Evolutionary conservation across 306 rosid species (phyloP).

Genomic region (Inga leiocalycina): DNA sequence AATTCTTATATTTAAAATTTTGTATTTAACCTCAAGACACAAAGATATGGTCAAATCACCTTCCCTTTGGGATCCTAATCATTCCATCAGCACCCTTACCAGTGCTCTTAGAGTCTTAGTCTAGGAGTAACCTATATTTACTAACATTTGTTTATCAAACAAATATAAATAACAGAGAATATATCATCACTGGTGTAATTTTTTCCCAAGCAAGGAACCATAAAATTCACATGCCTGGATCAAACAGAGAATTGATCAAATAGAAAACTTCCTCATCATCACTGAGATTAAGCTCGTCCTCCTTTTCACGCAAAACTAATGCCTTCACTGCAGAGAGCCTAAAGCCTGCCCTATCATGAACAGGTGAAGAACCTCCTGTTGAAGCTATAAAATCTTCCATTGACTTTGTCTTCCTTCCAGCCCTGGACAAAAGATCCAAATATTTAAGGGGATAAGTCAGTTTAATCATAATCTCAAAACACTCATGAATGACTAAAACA

Average conservation of each 20-base stretch:
- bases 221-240: constrained; percentile 79
- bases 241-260: constrained; percentile 68
- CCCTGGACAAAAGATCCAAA: constrained; percentile 59
- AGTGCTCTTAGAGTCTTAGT: not conserved
- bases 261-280: constrained; percentile 59
- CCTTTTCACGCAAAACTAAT: constrained; percentile 82
- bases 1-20: too few relatives aligned
- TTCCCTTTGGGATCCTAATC: not conserved
- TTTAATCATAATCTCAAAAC: constrained; percentile 25
- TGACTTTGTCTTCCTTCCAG: constrained; percentile 76
- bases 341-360: constrained; percentile 73
- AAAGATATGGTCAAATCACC: too few relatives aligned
- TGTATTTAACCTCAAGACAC: too few relatives aligned
- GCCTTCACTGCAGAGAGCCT: constrained; percentile 83
- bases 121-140: not conserved
- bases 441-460: constrained; percentile 26
- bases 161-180: not conserved
- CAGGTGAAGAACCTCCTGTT: constrained; percentile 64
- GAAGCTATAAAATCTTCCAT: constrained; percentile 77
- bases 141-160: constrained; percentile 1
- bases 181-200: constrained; percentile 19
- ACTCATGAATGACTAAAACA: constrained; percentile 27
- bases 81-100: not conserved
- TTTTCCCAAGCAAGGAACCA: constrained; percentile 28
- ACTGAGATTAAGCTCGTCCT: constrained; percentile 58